Base-by-base conservation (phyloP, 1,284 basidiomycete species). In the Sutorius eximius region DNA sequence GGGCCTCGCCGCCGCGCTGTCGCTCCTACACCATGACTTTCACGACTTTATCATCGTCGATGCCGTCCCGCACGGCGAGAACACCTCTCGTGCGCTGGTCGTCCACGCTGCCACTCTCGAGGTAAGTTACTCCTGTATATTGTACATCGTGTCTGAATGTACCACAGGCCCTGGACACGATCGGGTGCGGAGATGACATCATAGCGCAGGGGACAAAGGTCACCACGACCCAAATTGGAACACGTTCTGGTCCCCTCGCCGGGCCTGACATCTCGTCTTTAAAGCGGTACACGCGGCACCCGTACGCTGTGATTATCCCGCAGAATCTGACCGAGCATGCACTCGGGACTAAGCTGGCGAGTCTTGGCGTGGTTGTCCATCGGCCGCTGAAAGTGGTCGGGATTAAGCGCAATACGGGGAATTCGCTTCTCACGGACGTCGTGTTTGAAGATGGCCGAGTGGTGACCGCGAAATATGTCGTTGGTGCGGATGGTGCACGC, bases 401-500 rank as follows among this genome's bases (percentile, higher is more conserved):
- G 6, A 50, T 78, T 51, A 68, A 62, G 47, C 65, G 59, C 18
- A 64, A 66, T 16, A 27, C 59, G 6, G 55, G 59, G 3, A 57
- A 69, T 37, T 15, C 60, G 45, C 52, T 45, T n/a, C 32, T 78
- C 29, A 70, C 50, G 2, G 71, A 79, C 27, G 81, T 81, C 6
- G 52, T 61, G 0, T 83, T 86, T 55, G 80, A 83, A 30, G 74
- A 76, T 34, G 82, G 81, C 0, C 71, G 74, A 49, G 65, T 71
- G 12, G 65, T 84, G 30, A 73, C 68, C 1, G 70, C 82, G 11
- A 73, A 71, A 27, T 82, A 81, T 59, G 75, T 84, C 1, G 61
- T 85, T 30, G 82, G 79, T 38, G 82, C 83, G 12, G 82, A 85
- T 63, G 83, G 83, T n/a, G 70, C 77, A 16, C 73, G 67, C 49